Evolutionary conservation across 176 grass and related monocot species (phyloP), one percentile per base, ranked within the genome.

Genomic region (Eleusine coracana): DNA sequence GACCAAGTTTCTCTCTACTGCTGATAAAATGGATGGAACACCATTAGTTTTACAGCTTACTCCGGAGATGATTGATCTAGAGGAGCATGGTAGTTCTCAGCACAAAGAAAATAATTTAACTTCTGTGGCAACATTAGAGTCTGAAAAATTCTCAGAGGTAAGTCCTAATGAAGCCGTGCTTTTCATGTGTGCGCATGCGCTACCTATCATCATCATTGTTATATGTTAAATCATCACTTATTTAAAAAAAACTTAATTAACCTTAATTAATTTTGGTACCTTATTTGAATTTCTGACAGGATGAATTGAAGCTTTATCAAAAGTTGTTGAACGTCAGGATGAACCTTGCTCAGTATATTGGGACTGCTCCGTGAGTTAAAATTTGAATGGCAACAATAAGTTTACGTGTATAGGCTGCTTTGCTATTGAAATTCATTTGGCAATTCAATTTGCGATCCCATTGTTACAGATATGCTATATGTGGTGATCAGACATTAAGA

Each of bases 401-500:
- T 85, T 82, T 71, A 45, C 5, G 29, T 6, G 14, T 85, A 34
- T 69, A 65, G 14, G 14, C 6, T 89, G 20, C 11, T 74, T 73
- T 64, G 37, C 51, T 76, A 21, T 64, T 90, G 21, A 1, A 25
- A 36, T 28, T 66, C 44, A 16, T 40, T 60, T 42, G 49, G 70
- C 34, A 75, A 84, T 56, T 84, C 7, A 69, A 52, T 46, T 68
- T 74, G 13, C 44, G 42, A 77, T 91, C 28, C 40, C 34, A 4
- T 62, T 82, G 21, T 81, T 86, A 78, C 74, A 98, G 96, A 60
- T 98, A 98, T 88, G 96, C 96, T 36, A 89, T 98, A 91, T 95
- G 96, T 52, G 92, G 96, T 70, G 96, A 98, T 85, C 92, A 95
- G 83, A 95, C 96, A 76, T 81, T 95, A 71, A 95, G 85, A 85